A percentile compares a stretch with the other conserved stretches of the same genome.
Evolutionary conservation across 2,329 filamentous ascomycete species (phyloP).

Genomic region (Fusarium mangiferae): DNA sequence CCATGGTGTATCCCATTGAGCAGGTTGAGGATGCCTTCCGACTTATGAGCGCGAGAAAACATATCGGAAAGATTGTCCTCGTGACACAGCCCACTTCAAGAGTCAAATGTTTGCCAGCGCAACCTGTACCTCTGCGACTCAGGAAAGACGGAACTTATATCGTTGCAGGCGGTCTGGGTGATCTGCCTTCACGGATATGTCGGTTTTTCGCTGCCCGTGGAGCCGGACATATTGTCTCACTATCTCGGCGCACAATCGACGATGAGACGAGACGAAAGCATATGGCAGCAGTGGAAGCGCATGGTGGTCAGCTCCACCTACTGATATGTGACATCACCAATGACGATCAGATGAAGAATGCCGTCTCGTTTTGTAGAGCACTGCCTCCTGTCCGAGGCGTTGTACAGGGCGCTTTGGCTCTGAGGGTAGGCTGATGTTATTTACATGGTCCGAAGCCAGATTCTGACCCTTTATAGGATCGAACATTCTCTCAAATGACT

Average conservation of each 20-base stretch:
- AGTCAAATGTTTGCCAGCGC: neutral
- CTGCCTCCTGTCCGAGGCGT: neutral
- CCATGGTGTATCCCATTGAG: neutral
- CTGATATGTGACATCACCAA: constrained; percentile 3
- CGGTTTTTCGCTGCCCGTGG: constrained; percentile 1
- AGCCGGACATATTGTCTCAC: constrained; percentile 7
- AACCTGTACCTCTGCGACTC: neutral
- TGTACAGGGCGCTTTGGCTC: neutral
- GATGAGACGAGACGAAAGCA: neutral
- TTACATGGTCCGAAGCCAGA: fast-evolving
- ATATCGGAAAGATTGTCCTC: constrained; percentile 1
- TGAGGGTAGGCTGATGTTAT: neutral
- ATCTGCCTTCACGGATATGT: neutral
- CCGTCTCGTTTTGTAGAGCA: neutral
- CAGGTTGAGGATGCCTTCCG: neutral
- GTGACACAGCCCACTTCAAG: neutral
- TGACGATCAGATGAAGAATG: neutral
- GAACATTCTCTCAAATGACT: constrained; percentile 9
- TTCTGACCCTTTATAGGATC: neutral
- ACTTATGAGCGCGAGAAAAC: neutral
- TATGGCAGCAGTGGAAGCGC: neutral
- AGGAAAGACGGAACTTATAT: neutral
- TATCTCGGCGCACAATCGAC: neutral
- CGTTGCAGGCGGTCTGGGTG: neutral
- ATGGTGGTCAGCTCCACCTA: neutral